phyloP scores from a whole-genome alignment of 208 protist genomes.

The Kentomonas sorsogonicus region DNA sequence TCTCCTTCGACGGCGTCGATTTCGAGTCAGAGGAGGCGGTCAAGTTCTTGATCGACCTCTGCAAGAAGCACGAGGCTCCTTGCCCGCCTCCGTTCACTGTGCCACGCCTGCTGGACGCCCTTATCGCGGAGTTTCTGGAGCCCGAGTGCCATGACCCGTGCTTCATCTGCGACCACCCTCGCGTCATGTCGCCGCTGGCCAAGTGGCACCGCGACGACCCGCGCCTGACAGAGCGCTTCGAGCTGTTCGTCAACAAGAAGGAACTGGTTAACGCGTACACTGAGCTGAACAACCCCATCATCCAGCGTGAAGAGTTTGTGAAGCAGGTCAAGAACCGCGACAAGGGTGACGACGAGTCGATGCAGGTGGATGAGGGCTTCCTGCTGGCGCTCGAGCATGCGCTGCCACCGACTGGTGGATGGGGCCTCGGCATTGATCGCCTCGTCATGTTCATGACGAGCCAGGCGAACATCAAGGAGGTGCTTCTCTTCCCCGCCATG shows the following conservation, averaged over 20 bases:
- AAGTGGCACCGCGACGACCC: constrained; percentile 97
- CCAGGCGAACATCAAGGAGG: constrained; percentile 98
- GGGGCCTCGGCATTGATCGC: constrained; percentile 99
- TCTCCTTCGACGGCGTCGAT: constrained; percentile 79
- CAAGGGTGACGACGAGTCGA: constrained; percentile 97
- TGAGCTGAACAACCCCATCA: constrained; percentile 99
- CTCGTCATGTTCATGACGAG: constrained; percentile 99
- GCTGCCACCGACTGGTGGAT: constrained; percentile 98
- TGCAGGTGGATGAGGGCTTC: constrained; percentile 97
- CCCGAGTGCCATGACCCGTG: constrained; percentile 96
- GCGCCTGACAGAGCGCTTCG: constrained; percentile 98
- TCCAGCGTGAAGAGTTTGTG: constrained; percentile 98
- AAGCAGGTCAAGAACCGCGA: constrained; percentile 93
- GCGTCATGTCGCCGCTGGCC: constrained; percentile 99
- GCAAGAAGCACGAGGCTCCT: constrained; percentile 90
- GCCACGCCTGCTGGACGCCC: constrained; percentile 97
- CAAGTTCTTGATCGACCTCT: constrained; percentile 87
- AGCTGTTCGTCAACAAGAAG: constrained; percentile 98
- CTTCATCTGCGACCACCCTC: constrained; percentile 99
- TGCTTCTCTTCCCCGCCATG: constrained; percentile 92
- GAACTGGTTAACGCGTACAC: constrained; percentile 99
- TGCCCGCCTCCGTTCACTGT: constrained; percentile 94
- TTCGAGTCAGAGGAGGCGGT: constrained; percentile 73
- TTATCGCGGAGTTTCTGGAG: constrained; percentile 96
- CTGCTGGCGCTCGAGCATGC: constrained; percentile 97